Percentiles rank a stretch among this genome's conserved stretches.
These are phyloP conservation scores for Penicillium turbatum DNA, from an alignment of 495 filamentous ascomycete genomes.

Conservation along the genomic window DNA sequence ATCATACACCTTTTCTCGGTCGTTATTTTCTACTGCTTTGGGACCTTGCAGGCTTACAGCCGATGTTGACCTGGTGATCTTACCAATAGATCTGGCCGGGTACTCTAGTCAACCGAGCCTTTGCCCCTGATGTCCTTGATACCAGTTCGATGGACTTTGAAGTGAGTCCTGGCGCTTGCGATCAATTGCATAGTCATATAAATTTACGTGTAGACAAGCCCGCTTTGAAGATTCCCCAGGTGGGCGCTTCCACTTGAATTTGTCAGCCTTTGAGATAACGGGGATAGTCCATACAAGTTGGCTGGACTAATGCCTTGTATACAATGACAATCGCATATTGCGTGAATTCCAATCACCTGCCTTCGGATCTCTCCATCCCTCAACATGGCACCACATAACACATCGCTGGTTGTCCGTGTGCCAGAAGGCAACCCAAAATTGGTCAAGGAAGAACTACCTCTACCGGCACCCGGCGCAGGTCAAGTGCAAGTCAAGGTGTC, in stretches of 20 bases:
- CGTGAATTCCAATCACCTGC: too few relatives aligned
- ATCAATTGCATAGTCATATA: neutral
- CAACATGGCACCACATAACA: neutral
- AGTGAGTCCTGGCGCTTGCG: neutral
- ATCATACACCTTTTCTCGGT: neutral
- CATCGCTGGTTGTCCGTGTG: constrained; percentile 1
- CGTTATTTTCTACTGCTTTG: neutral
- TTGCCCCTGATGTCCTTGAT: neutral
- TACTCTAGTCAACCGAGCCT: neutral
- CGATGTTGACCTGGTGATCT: neutral
- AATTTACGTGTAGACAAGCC: neutral
- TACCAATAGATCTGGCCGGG: neutral
- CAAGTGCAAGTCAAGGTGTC: constrained; percentile 23
- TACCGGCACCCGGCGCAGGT: neutral
- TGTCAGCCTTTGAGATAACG: neutral
- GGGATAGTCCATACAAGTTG: too few relatives aligned
- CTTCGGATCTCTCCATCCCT: neutral
- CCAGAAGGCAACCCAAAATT: neutral
- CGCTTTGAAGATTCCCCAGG: neutral
- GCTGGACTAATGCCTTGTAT: too few relatives aligned
- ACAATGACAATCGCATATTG: too few relatives aligned
- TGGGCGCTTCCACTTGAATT: neutral
- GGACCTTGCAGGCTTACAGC: neutral
- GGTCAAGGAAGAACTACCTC: constrained; percentile 3
- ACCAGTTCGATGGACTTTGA: neutral